These are phyloP conservation scores for Lophiotrema nucula DNA, from an alignment of 495 filamentous ascomycete genomes.

Conservation along the genomic window DNA sequence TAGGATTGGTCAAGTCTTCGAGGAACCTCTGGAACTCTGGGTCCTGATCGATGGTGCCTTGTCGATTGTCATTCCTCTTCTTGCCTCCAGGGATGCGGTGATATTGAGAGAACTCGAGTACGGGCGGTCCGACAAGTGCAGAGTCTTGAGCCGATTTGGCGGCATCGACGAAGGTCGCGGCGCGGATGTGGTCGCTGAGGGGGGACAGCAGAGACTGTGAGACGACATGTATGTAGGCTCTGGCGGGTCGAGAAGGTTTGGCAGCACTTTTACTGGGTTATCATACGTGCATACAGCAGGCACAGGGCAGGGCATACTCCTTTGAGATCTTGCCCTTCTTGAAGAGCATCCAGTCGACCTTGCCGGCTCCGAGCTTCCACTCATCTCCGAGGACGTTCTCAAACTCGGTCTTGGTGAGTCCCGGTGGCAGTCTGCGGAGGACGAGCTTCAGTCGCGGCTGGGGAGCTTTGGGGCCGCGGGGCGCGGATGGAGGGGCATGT, in stretches of 20 bases:
- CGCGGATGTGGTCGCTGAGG: conserved; percentile 66
- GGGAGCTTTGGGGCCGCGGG: conserved; percentile 53
- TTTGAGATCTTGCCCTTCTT: conserved; percentile 81
- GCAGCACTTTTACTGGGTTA: conserved; percentile 55
- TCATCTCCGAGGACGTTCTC: conserved; percentile 70
- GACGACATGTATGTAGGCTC: conserved; percentile 75
- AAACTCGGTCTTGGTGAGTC: conserved; percentile 79
- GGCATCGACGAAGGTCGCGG: conserved; percentile 68
- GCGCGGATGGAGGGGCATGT: conserved; percentile 38
- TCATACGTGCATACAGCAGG: neutral
- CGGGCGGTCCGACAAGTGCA: conserved; percentile 68
- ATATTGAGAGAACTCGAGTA: conserved; percentile 78
- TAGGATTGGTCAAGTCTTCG: conserved; percentile 77
- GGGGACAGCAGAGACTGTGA: conserved; percentile 56
- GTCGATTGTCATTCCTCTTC: conserved; percentile 72
- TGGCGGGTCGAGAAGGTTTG: conserved; percentile 71
- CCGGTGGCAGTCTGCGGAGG: conserved; percentile 81
- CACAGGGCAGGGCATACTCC: conserved; percentile 61
- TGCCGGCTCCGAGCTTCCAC: conserved; percentile 75
- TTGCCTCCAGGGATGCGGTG: conserved; percentile 72
- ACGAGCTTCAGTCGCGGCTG: conserved; percentile 75
- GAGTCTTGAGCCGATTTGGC: conserved; percentile 65
- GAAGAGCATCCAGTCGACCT: conserved; percentile 79
- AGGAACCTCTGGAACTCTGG: conserved; percentile 92
- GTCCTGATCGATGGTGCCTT: conserved; percentile 95